Conservation (phyloP, 768 basidiomycete genomes). For the Astraeus odoratus region DNA sequence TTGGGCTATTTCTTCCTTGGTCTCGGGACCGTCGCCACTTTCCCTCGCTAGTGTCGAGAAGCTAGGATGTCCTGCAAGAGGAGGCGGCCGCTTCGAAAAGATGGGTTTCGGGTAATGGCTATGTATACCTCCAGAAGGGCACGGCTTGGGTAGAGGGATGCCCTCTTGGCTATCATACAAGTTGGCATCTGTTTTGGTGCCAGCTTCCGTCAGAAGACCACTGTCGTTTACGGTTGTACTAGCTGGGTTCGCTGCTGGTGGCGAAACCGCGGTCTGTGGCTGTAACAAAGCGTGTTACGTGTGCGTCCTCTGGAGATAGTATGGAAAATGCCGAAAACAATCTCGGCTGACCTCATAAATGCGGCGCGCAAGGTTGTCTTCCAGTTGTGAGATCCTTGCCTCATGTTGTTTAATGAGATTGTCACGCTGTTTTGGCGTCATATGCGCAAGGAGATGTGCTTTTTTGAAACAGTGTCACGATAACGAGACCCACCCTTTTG, state of each 20-base stretch:
- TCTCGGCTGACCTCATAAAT: slow-evolving; percentile 28
- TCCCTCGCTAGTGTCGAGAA: slow-evolving; percentile 21
- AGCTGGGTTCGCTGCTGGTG: slow-evolving; percentile 7
- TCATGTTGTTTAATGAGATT: slow-evolving; percentile 38
- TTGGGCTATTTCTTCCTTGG: slow-evolving; percentile 18
- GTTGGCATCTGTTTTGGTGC: slow-evolving; percentile 5
- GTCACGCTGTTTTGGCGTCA: slow-evolving; percentile 39
- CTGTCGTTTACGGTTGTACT: slow-evolving; percentile 2
- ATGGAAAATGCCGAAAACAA: slow-evolving; percentile 9
- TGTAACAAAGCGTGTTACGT: slow-evolving; percentile 2
- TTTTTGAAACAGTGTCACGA: slow-evolving; percentile 4
- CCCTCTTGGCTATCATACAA: slow-evolving; percentile 13
- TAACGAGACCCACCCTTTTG: slow-evolving; percentile 34
- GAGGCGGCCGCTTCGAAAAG: slow-evolving; percentile 14
- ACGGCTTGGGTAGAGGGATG: no score
- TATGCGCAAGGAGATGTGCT: not conserved
- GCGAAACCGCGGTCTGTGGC: slow-evolving; percentile 7
- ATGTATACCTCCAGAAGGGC: no score
- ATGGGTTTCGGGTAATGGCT: slow-evolving; percentile 2
- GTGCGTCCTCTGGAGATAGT: slow-evolving; percentile 11
- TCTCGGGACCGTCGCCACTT: slow-evolving; percentile 21
- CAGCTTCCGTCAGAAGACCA: slow-evolving; percentile 8
- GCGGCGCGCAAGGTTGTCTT: slow-evolving; percentile 39
- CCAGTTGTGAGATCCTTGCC: slow-evolving; percentile 38
- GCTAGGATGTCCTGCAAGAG: slow-evolving; percentile 10